phyloP scores from a whole-genome alignment of 768 basidiomycete species.

The Polyporus arcularius region DNA sequence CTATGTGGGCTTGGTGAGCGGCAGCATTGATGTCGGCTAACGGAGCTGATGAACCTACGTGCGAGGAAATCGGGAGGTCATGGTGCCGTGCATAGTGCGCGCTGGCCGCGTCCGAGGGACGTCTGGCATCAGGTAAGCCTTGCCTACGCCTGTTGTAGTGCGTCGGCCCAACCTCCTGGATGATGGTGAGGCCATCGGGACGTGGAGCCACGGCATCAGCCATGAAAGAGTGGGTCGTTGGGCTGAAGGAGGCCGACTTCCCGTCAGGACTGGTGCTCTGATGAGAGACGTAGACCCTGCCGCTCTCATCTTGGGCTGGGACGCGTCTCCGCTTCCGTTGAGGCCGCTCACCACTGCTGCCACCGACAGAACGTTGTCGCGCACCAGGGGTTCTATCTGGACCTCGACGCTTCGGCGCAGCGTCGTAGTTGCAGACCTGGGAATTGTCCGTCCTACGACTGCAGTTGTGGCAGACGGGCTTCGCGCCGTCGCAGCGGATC shows the following conservation, averaged over 20 bases:
- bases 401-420: conserved; percentile 74
- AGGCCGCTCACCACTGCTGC: conserved; percentile 33
- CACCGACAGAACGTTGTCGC: conserved; percentile 58
- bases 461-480: conserved; percentile 77
- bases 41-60: conserved; percentile 22
- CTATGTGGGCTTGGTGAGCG: conserved; percentile 21
- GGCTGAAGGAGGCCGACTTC: conserved; percentile 9
- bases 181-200: conserved; percentile 10
- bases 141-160: conserved; percentile 16
- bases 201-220: background rate
- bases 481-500: conserved; percentile 81
- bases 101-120: background rate
- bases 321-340: conserved; percentile 23
- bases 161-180: conserved; percentile 11
- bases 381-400: conserved; percentile 82
- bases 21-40: conserved; percentile 22
- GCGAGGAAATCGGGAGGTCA: conserved; percentile 14
- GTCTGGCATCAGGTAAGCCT: conserved; percentile 1
- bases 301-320: conserved; percentile 1
- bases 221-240: conserved; percentile 8
- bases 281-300: conserved; percentile 1
- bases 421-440: conserved; percentile 64
- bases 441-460: conserved; percentile 43
- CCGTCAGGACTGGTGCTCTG: conserved; percentile 14
- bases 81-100: conserved; percentile 16